Evolutionary conservation across 495 filamentous ascomycete species (phyloP).

Genomic region (Cenococcum geophilum): DNA sequence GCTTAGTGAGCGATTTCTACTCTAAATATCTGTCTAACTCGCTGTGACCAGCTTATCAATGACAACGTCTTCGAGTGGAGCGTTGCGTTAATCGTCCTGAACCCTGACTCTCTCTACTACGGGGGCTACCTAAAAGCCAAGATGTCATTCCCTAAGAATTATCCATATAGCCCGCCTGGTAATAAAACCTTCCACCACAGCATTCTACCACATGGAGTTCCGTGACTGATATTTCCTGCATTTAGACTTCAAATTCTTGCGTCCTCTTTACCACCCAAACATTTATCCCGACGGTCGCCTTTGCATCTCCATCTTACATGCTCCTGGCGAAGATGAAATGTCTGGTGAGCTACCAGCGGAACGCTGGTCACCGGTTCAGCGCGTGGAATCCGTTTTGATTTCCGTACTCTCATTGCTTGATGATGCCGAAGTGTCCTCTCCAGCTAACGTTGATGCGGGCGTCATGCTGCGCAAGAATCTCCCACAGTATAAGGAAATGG

Average conservation of each 20-base stretch:
- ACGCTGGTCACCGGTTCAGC: constrained; percentile 88
- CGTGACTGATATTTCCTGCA: neutral
- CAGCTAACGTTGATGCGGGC: constrained; percentile 90
- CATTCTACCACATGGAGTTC: too few species aligned
- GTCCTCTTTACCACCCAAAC: constrained; percentile 86
- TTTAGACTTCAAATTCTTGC: constrained; percentile 72
- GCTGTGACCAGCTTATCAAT: constrained; percentile 50
- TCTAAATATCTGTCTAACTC: too few species aligned
- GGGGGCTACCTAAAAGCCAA: constrained; percentile 86
- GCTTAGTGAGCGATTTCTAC: constrained; percentile 28
- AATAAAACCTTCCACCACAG: constrained; percentile 20
- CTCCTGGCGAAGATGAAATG: constrained; percentile 83
- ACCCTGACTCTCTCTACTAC: constrained; percentile 83
- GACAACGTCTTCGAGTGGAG: constrained; percentile 80
- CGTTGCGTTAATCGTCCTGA: constrained; percentile 83
- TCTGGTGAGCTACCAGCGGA: constrained; percentile 85
- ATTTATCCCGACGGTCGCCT: constrained; percentile 84
- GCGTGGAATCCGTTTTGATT: constrained; percentile 88
- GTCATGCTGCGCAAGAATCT: constrained; percentile 74
- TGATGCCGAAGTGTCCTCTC: constrained; percentile 84
- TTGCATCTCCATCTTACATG: constrained; percentile 94
- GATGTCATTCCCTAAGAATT: constrained; percentile 83
- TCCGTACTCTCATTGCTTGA: constrained; percentile 91
- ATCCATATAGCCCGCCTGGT: constrained; percentile 83
- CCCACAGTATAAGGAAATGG: constrained; percentile 59